Base-by-base conservation (phyloP, 176 grass and related monocot species). In the Hordeum vulgare region DNA sequence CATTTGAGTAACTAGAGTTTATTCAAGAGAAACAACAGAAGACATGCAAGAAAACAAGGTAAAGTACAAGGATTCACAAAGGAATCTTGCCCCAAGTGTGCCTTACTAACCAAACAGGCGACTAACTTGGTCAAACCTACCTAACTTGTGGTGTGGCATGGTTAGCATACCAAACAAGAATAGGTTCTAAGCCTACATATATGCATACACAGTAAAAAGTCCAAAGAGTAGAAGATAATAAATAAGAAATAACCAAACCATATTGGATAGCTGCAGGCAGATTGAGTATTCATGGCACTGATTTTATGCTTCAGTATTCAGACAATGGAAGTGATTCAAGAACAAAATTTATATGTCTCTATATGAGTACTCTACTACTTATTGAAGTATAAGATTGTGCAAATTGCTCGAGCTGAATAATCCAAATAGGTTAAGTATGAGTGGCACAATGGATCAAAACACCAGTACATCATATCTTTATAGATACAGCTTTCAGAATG, bases 361-460 rank as follows among this genome's bases (percentile, higher is more conserved):
- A 18, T 78, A 53, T 53, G 17, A 53, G 17, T 7, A 53, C 11
- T 28, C 77, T 41, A 25, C 2, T 54, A 66, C 62, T 66, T 66
- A 71, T 44, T 79, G 26, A 67, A 66, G 28, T 47, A 82, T 65
- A 81, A 90, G n/a, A 81, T 36, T 79, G 8, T 78, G 18, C 34
- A 58, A 27, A 17, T 67, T 82, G 59, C 47, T 70, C 41, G 75
- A 83, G 28, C 29, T 87, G n/a, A 77, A 81, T 40, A 73, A 78
- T 82, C 56, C 79, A 78, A 82, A 82, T 86, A 65, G 3, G 56
- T 28, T 11, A 44, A 41, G 51, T 27, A 57, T 29, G 20, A 69
- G 62, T 59, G 56, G 27, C 35, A 56, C 11, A 70, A 70, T 56
- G 61, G 25, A 63, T 80, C 36, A 39, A 68, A 81, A 76, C 36